Percentiles rank a stretch among this genome's conserved stretches.
phyloP scores from a whole-genome alignment of 352 stramenopile species.

The Phytophthora boehmeriae region DNA sequence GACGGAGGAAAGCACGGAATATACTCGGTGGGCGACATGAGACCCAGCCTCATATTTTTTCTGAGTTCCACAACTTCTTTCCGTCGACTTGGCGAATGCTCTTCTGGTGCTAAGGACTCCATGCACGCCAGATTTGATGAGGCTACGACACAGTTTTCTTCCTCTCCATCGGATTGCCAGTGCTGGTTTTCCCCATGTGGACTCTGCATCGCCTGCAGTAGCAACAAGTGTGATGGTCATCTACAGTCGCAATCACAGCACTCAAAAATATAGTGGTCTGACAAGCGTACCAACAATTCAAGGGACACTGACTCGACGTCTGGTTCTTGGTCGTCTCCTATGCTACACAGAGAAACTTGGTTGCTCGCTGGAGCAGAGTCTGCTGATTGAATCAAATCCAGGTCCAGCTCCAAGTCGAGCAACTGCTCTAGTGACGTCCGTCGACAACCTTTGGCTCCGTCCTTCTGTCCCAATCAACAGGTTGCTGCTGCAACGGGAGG shows the following conservation, averaged over 20 bases:
- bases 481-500: conserved; percentile 23
- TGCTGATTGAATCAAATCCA: conserved; percentile 41
- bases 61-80: conserved; percentile 3
- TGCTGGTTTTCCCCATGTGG: conserved; percentile 64
- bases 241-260: not conserved
- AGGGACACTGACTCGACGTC: conserved; percentile 45
- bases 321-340: conserved; percentile 18
- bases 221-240: not conserved
- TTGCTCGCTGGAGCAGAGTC: conserved; percentile 30
- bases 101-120: conserved; percentile 19
- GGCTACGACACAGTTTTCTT: conserved; percentile 6
- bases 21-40: conserved; percentile 54
- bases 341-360: conserved; percentile 13
- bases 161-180: conserved; percentile 44
- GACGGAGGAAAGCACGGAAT: conserved; percentile 44
- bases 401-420: conserved; percentile 57
- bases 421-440: conserved; percentile 47
- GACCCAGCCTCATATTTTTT: conserved; percentile 28
- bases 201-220: conserved; percentile 70
- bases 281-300: conserved; percentile 54
- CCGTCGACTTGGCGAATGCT: conserved; percentile 20
- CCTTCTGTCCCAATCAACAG: conserved; percentile 13
- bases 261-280: not conserved
- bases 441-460: conserved; percentile 1
- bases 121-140: not conserved